Base-by-base conservation (phyloP, 139 green algal genomes). In the Asterochloris sp. region DNA sequence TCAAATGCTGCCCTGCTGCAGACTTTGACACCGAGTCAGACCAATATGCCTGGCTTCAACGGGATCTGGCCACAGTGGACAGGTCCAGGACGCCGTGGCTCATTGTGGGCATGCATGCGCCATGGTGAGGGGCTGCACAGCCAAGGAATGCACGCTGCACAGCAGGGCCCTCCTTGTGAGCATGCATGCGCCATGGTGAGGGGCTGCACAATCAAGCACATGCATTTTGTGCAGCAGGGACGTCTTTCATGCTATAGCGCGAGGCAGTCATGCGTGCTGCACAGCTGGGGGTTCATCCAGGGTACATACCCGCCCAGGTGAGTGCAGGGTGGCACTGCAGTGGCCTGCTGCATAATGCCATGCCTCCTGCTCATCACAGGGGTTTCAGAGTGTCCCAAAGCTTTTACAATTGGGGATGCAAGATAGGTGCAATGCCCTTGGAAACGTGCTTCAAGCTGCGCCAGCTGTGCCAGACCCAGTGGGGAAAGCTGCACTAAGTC, bases 161-260 rank as follows among this genome's bases (percentile, higher is more conserved):
- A 80, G 27, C 76, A 60, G 69, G 76, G 76, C 4, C 38, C 54
- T 97, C 28, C 81, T 97, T 28, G 92, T 89, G 10, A 81, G 80
- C 68, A 83, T 94, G 69, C 94, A 97, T 82, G 92, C 91, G 13
- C 94, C 94, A 21, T 97, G 91, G 89, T 95, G 38, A 54, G 38
- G 83, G 66, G 38, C 38, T 54, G 38, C 38, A 54, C 38, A n/a
- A n/a, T n/a, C n/a, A n/a, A 79, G 54, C 79, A 79, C 61, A 73
- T 11, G 73, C 78, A 62, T 74, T 82, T 68, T 83, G 75, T 60
- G 23, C 75, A 80, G 27, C 76, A 69, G 68, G 76, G 76, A 12
- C 38, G 4, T 54, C 38, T 10, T 54, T 2, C 38, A 54, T 6
- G 6, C 38, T 54, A 6, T 54, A 54, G 4, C 6, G 38, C 38